Evolutionary conservation across 1,139 yeast species (phyloP).

Genomic region (Pichia sp.): DNA sequence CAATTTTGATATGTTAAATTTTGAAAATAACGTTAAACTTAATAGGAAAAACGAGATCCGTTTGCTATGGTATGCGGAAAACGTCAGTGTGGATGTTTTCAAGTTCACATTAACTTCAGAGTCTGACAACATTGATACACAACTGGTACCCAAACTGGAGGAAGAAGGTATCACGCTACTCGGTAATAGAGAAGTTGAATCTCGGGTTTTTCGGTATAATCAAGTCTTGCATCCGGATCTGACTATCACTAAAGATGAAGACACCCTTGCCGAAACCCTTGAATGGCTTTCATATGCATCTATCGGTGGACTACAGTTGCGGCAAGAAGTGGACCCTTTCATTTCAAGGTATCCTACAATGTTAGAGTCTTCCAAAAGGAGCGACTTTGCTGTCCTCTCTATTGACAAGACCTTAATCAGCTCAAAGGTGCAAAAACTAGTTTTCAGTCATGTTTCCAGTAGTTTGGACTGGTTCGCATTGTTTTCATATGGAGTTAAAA

Average conservation of each 20-base stretch:
- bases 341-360: slow-evolving; percentile 22
- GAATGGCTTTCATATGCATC: slow-evolving; percentile 32
- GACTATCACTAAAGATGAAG: slow-evolving; percentile 19
- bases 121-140: background rate
- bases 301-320: slow-evolving; percentile 25
- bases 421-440: background rate
- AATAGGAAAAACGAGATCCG: slow-evolving; percentile 32
- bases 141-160: background rate
- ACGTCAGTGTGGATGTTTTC: slow-evolving; percentile 19
- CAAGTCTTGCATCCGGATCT: slow-evolving; percentile 22
- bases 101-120: slow-evolving; percentile 13
- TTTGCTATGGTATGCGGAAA: slow-evolving; percentile 38
- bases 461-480: slow-evolving; percentile 25
- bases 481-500: slow-evolving; percentile 27
- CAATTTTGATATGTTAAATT: slow-evolving; percentile 19
- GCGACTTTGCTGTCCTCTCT: slow-evolving; percentile 16
- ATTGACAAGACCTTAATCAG: slow-evolving; percentile 19
- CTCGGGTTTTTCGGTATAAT: background rate
- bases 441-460: slow-evolving; percentile 7
- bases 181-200: background rate
- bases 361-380: slow-evolving; percentile 12
- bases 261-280: slow-evolving; percentile 21
- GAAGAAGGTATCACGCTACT: background rate
- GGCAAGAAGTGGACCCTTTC: slow-evolving; percentile 21
- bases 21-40: slow-evolving; percentile 14